Evolutionary conservation across 1,284 basidiomycete genomes (phyloP).

Genomic region (Cystobasidium slooffiae): DNA sequence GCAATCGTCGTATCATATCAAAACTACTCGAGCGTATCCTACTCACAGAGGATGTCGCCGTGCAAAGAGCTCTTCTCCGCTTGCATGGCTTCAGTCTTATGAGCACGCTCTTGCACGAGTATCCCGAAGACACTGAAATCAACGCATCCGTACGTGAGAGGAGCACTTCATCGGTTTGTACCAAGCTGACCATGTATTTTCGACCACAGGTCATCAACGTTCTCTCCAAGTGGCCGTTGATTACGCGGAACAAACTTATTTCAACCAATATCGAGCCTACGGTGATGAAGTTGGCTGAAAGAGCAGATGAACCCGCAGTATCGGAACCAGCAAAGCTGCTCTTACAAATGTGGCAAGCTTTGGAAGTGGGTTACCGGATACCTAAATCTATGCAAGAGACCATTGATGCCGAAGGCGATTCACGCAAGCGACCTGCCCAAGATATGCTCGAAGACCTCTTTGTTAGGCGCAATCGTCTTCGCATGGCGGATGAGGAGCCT

Average conservation of each 20-base stretch:
- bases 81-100: constrained; percentile 92
- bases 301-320: constrained; percentile 60
- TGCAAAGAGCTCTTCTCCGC: constrained; percentile 84
- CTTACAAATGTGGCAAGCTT: constrained; percentile 71
- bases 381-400: constrained; percentile 64
- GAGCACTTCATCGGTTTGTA: constrained; percentile 10
- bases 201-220: constrained; percentile 69
- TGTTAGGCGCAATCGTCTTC: constrained; percentile 9
- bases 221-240: constrained; percentile 77
- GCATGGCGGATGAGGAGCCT: constrained; percentile 19
- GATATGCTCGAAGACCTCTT: constrained; percentile 24
- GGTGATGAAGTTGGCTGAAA: constrained; percentile 63
- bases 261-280: constrained; percentile 76
- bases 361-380: constrained; percentile 82
- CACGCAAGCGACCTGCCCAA: constrained; percentile 27
- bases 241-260: constrained; percentile 90
- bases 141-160: constrained; percentile 65
- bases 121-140: constrained; percentile 73
- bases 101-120: constrained; percentile 83
- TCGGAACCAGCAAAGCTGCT: constrained; percentile 61
- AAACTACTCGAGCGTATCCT: constrained; percentile 86
- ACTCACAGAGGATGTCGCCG: constrained; percentile 81
- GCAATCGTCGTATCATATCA: constrained; percentile 77
- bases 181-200: constrained; percentile 40
- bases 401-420: constrained; percentile 34